Percentiles rank a stretch among this genome's conserved stretches.
Conservation (phyloP, 768 basidiomycete genomes). For the Collybia nuda region DNA sequence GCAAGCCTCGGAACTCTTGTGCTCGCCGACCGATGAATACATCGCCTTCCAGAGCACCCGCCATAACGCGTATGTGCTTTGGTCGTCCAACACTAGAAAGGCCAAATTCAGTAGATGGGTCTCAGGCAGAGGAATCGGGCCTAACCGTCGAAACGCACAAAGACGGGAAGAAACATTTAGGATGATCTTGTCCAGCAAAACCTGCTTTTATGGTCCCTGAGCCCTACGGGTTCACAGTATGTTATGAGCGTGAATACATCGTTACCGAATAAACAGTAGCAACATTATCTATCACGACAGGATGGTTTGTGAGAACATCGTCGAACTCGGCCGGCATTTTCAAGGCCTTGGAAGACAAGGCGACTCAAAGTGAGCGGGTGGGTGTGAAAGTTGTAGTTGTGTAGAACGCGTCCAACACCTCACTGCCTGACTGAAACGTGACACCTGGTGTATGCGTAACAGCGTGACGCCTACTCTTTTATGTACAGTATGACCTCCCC, state of each 20-base stretch:
- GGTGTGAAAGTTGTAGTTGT: constrained; percentile 4
- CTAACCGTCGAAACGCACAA: constrained; percentile 72
- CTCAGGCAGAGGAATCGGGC: constrained; percentile 21
- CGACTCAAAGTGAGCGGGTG: constrained; percentile 9
- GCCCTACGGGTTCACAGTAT: constrained; percentile 62
- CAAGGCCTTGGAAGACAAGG: constrained; percentile 5
- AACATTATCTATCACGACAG: constrained; percentile 98
- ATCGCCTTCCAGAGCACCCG: constrained; percentile 94
- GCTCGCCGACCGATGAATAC: constrained; percentile 94
- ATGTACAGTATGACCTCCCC: neutral
- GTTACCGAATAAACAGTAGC: constrained; percentile 26
- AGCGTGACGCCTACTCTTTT: neutral
- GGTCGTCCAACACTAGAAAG: constrained; percentile 84
- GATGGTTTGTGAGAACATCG: constrained; percentile 96
- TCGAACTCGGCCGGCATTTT: constrained; percentile 85
- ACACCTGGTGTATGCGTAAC: neutral
- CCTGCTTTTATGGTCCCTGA: constrained; percentile 99
- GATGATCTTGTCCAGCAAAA: constrained; percentile 98
- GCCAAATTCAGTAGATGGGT: constrained; percentile 22
- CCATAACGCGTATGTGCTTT: constrained; percentile 98
- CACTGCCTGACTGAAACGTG: neutral
- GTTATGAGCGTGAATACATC: constrained; percentile 16
- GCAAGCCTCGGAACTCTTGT: constrained; percentile 91
- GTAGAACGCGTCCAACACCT: neutral
- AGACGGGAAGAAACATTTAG: constrained; percentile 99